phyloP scores from a whole-genome alignment of 129 eudicot species.

The Ambrosia artemisiifolia region DNA sequence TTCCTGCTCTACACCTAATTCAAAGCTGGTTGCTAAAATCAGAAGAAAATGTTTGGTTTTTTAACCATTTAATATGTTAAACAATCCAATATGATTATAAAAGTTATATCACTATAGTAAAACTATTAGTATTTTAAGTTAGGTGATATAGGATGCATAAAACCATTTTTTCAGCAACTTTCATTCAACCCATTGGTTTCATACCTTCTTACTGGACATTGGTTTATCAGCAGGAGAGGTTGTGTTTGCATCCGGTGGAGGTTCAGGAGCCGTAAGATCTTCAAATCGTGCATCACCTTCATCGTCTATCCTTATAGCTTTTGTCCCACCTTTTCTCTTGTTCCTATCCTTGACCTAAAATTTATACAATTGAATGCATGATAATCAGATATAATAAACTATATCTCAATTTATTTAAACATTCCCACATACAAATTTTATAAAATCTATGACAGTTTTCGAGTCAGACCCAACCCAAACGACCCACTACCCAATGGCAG shows the following conservation, averaged over 20 bases:
- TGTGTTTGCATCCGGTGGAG: conserved; percentile 45
- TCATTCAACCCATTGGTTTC: neutral
- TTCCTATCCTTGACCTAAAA: conserved; percentile 79
- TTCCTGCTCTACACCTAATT: too few relatives aligned
- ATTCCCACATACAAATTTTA: neutral
- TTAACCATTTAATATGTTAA: neutral
- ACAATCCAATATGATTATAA: neutral
- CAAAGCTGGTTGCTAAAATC: too few relatives aligned
- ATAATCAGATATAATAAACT: neutral
- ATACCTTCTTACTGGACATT: conserved; percentile 69
- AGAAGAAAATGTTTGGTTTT: too few relatives aligned
- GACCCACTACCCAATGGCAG: neutral
- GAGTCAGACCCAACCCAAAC: neutral
- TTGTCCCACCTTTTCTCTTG: conserved; percentile 66
- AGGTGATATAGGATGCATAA: neutral
- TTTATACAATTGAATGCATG: neutral
- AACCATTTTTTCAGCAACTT: neutral
- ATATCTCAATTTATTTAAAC: neutral
- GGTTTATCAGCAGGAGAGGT: conserved; percentile 56
- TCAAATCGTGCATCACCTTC: conserved; percentile 94
- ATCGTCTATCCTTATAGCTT: conserved; percentile 79
- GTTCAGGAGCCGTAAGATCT: conserved; percentile 55
- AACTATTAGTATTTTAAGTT: neutral
- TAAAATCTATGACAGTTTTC: neutral
- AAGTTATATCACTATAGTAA: neutral